Evolutionary conservation across 225 moss, liverwort and hornwort genomes (phyloP).

Genomic region (Anthoceros angustus): DNA sequence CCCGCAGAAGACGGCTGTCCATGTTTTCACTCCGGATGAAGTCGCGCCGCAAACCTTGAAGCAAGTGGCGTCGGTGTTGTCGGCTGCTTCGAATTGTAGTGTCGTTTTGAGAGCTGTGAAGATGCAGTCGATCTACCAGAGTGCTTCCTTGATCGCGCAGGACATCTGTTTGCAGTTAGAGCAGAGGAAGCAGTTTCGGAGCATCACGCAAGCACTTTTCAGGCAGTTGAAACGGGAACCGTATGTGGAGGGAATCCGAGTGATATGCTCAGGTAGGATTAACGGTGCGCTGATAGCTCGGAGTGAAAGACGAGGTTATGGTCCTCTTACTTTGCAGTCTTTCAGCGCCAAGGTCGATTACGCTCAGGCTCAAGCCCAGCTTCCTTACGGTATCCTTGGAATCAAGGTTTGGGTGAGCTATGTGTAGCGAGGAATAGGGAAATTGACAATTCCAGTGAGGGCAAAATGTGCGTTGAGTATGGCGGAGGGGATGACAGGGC

Average conservation of each 20-base stretch:
- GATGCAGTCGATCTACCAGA: slow-evolving; percentile 1
- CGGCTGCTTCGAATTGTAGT: not conserved
- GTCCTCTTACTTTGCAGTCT: not conserved
- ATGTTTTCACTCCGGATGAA: not conserved
- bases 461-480: too few relatives aligned
- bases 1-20: not conserved
- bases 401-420: slow-evolving; percentile 3
- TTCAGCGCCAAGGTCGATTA: not conserved
- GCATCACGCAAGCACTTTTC: not conserved
- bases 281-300: slow-evolving; percentile 2
- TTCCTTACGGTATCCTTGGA: not conserved
- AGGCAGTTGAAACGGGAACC: not conserved
- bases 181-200: slow-evolving; percentile 1
- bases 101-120: not conserved
- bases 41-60: not conserved
- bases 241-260: not conserved
- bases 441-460: too few relatives aligned
- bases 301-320: not conserved
- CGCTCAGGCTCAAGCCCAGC: not conserved
- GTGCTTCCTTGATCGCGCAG: not conserved
- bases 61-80: not conserved
- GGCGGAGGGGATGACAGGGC: too few relatives aligned
- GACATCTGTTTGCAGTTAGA: slow-evolving; percentile 1
- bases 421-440: not conserved
- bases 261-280: not conserved